Evolutionary conservation across 2,329 filamentous ascomycete genomes (phyloP), one percentile per base, ranked within the genome.

Genomic region (Scedosporium dehoogii): DNA sequence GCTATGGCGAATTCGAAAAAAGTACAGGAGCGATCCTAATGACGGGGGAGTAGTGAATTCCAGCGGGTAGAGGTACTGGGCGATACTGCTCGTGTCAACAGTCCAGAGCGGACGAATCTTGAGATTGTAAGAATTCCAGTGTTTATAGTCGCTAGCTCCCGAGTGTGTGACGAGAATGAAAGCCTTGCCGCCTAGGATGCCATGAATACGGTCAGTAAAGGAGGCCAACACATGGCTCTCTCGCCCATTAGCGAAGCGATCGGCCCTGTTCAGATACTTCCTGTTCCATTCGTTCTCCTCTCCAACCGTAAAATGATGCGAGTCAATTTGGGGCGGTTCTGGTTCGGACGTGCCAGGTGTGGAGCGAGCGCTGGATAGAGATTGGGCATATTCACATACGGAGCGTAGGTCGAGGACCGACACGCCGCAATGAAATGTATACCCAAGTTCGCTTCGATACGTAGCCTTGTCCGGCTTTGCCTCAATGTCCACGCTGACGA

Each of bases 401-500:
- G 6, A 44, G 44, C 59, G 27, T n/a, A 33, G 29, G 18, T 61
- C 59, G 12, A 61, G 46, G 6, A 61, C 27, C 27, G 59, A 61
- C 23, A 61, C 29, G 46, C 46, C 59, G 46, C 59, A 61, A 25
- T 61, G 38, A 12, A 42, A 53, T 2, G 51, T 55, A 38, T 41
- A 55, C n/a, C 44, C 59, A 5, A 41, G 46, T 5, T 21, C 46
- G 44, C 44, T 18, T 14, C 25, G 10, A 3, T 6, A 10, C 10
- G 4, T 21, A n/a, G 18, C 27, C 5, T 27, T 7, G 12, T 55
- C 25, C 6, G 6, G 12, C 14, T 46, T 53, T 16, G 46, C 25
- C 46, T 61, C 59, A 4, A 61, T 23, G 21, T 61, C 59, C 25
- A 61, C 12, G 14, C 59, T 55, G 42, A 61, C 44, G 4, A 61